Evolutionary conservation across 108 stramenopile genomes (phyloP), one percentile per base, ranked within the genome.

Genomic region (Nitzschia palea): DNA sequence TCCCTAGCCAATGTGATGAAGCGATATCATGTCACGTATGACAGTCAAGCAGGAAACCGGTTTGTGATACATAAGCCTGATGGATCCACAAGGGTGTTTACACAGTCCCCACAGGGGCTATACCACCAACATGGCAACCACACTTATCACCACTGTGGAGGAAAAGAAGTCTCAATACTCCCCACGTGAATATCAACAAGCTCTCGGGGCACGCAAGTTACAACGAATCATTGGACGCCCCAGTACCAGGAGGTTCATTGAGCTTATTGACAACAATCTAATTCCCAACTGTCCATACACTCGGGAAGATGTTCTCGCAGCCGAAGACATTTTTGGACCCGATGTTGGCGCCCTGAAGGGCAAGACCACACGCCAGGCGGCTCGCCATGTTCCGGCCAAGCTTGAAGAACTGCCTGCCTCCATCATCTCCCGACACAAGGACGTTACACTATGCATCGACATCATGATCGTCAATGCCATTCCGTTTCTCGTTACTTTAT

Each of bases 401-500:
- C 15, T 20, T 6, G 20, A 10, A 48, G 40, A 42, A 9, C 44
- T 84, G 12, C 76, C 79, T 0, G 6, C 34, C 0, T n/a, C 60
- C 0, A 75, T 85, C 47, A 14, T 67, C 22, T 36, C 71, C 23
- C 52, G 61, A 0, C 55, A 73, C 28, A 1, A 45, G 3, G 29
- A 62, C 27, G 34, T 81, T 0, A 77, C 63, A 0, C 55, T 82
- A 23, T 63, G 29, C 17, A 55, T 56, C 12, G 79, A 82, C 52
- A 43, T 86, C 27, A 60, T 86, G 59, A 52, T 33, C 36, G 74
- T 85, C 0, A 79, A 78, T 23, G 34, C 35, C 0, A 55, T 85
- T 28, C 79, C 76, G 0, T 74, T 86, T 29, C 33, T 86, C 5
- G 43, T 55, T 20, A 72, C 76, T 27, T 62, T 79, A 8, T 70